Conservation (phyloP, 176 grass and related monocot genomes). For the Bothriochloa decipiens region DNA sequence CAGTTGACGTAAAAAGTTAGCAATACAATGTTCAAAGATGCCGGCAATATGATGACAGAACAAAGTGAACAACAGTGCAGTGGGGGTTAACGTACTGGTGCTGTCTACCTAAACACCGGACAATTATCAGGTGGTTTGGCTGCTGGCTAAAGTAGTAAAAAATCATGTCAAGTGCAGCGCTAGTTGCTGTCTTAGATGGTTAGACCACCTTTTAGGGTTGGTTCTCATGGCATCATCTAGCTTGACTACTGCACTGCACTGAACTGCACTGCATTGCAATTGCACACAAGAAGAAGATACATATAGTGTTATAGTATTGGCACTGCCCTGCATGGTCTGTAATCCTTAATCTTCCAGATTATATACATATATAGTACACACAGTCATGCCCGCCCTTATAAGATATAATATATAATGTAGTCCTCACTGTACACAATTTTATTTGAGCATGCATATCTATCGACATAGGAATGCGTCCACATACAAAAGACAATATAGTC, state of each 20-base stretch:
- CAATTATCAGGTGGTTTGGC: conserved; percentile 49
- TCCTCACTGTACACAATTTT: neutral
- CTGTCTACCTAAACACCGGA: conserved; percentile 39
- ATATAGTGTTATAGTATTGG: neutral
- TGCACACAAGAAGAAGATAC: neutral
- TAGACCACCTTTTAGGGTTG: conserved; percentile 50
- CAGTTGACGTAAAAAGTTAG: conserved; percentile 23
- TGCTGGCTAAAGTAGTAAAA: conserved; percentile 35
- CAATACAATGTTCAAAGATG: conserved; percentile 39
- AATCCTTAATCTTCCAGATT: conserved; percentile 6
- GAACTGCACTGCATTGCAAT: neutral
- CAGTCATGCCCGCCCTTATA: neutral
- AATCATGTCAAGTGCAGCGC: conserved; percentile 18
- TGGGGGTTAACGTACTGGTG: neutral
- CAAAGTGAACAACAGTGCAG: conserved; percentile 15
- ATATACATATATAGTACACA: neutral
- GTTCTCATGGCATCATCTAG: conserved; percentile 48
- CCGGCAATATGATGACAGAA: conserved; percentile 34
- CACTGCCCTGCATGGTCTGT: neutral
- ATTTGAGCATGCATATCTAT: conserved; percentile 25
- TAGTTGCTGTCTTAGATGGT: conserved; percentile 20
- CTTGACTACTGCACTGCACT: conserved; percentile 38
- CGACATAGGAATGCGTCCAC: conserved; percentile 11
- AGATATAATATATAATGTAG: neutral
- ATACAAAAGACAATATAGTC: neutral